Percentiles rank a stretch among this genome's conserved stretches.
Evolutionary conservation across 2,329 filamentous ascomycete species (phyloP).

Genomic region (Torrubiellomyces zombiae): DNA sequence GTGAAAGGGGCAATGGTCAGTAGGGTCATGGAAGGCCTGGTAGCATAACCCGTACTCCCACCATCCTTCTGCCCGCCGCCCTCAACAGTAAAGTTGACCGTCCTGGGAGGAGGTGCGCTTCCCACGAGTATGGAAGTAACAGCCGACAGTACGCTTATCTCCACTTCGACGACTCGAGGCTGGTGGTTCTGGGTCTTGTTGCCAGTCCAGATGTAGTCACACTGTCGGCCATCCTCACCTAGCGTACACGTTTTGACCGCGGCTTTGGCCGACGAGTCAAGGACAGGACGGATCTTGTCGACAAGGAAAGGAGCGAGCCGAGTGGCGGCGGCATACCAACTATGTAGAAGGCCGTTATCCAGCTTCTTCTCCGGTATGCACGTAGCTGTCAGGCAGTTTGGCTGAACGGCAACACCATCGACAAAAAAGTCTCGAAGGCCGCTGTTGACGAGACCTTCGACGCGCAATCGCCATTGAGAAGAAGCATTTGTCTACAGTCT

Average conservation of each 20-base stretch:
- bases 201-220: conserved; percentile 37
- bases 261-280: conserved; percentile 34
- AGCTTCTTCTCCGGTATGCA: conserved; percentile 49
- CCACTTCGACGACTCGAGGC: too few species aligned
- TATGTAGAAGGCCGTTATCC: conserved; percentile 44
- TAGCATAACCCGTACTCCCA: too few species aligned
- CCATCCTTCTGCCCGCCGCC: too few species aligned
- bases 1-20: too few species aligned
- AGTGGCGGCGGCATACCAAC: conserved; percentile 36
- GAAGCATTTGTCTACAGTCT: conserved; percentile 26
- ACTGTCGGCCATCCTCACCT: conserved; percentile 28
- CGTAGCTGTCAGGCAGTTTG: conserved; percentile 29
- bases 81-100: too few species aligned
- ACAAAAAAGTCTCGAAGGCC: conserved; percentile 34
- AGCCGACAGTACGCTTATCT: too few species aligned
- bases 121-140: too few species aligned
- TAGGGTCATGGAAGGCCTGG: too few species aligned
- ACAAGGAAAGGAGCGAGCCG: conserved; percentile 37
- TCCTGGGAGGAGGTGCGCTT: too few species aligned
- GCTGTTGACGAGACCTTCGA: conserved; percentile 22
- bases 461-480: conserved; percentile 32
- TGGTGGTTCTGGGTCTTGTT: too few species aligned
- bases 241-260: conserved; percentile 39
- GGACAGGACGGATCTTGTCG: conserved; percentile 30
- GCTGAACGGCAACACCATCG: conserved; percentile 42